phyloP scores from a whole-genome alignment of 164 flowering plant genomes.

The Stephania japonica region DNA sequence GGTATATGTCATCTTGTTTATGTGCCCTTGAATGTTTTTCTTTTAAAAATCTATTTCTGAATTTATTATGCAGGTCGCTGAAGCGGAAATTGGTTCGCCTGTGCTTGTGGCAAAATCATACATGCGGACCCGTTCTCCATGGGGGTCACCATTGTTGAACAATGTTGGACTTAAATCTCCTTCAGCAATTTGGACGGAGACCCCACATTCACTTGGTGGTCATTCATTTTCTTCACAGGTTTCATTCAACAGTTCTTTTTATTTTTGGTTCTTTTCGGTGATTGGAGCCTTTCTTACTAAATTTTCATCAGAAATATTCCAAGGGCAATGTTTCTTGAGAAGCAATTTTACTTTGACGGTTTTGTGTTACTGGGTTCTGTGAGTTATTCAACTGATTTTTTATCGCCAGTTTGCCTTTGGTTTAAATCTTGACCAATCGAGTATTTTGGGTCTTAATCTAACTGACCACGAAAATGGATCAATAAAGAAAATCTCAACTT shows the following conservation, averaged over 20 bases:
- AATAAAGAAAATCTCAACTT: not conserved
- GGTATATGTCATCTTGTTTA: not conserved
- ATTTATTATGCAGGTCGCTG: constrained; percentile 35
- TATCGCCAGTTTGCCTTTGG: not conserved
- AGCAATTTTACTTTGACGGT: not conserved
- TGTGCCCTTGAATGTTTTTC: not conserved
- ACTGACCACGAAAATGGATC: not conserved
- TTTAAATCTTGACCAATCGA: not conserved
- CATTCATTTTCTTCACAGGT: constrained; percentile 37
- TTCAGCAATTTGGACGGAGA: constrained; percentile 31
- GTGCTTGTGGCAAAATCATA: constrained; percentile 74
- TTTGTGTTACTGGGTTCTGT: not conserved
- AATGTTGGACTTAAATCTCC: constrained; percentile 29
- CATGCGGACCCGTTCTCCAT: constrained; percentile 66
- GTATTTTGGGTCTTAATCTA: not conserved
- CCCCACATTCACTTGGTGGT: constrained; percentile 29
- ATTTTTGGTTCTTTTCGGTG: constrained; percentile 1
- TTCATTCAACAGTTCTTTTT: constrained; percentile 1
- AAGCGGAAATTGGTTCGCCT: constrained; percentile 55
- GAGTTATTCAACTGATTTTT: not conserved
- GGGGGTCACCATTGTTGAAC: constrained; percentile 61
- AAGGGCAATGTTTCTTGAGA: not conserved
- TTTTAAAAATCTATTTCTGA: not conserved
- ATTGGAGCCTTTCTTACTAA: constrained; percentile 3
- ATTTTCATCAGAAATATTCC: not conserved